These are phyloP conservation scores for Hypoxylon rickii DNA, from an alignment of 495 filamentous ascomycete genomes.

Conservation along the genomic window DNA sequence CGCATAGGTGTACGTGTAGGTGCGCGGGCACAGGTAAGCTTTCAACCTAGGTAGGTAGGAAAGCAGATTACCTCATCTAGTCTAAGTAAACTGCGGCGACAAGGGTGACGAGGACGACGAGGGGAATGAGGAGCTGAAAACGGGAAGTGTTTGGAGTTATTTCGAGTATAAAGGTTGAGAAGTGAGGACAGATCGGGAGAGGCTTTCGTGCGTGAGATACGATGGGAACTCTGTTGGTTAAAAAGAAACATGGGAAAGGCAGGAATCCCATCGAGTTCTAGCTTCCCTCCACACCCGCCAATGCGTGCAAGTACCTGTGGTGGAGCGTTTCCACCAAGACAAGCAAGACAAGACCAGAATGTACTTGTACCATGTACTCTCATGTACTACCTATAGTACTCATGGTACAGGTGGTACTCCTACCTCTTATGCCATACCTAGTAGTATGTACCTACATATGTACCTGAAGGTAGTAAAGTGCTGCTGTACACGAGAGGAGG, in stretches of 20 bases:
- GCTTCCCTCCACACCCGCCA: conserved; percentile 25
- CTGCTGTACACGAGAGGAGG: conserved; percentile 2
- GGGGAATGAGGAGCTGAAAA: not conserved
- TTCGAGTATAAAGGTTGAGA: conserved; percentile 20
- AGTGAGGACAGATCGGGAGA: conserved; percentile 21
- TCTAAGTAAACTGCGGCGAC: conserved; percentile 1
- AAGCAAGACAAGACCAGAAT: conserved; percentile 15
- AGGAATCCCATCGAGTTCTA: conserved; percentile 40
- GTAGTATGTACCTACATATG: no score
- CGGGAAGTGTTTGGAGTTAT: not conserved
- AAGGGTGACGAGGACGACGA: not conserved
- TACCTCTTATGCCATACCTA: no score
- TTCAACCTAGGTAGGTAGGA: no score
- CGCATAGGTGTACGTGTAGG: no score
- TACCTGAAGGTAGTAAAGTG: no score
- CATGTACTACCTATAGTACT: no score
- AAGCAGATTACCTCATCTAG: not conserved
- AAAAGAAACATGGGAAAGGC: conserved; percentile 43
- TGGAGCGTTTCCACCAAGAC: conserved; percentile 18
- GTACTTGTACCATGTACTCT: no score
- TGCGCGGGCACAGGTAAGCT: no score
- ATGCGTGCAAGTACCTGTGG: conserved; percentile 18
- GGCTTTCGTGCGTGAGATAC: conserved; percentile 26
- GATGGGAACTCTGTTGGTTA: conserved; percentile 35
- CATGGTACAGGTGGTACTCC: no score